Evolutionary conservation across 352 stramenopile genomes (phyloP).

Genomic region (Globisporangium okanoganense): DNA sequence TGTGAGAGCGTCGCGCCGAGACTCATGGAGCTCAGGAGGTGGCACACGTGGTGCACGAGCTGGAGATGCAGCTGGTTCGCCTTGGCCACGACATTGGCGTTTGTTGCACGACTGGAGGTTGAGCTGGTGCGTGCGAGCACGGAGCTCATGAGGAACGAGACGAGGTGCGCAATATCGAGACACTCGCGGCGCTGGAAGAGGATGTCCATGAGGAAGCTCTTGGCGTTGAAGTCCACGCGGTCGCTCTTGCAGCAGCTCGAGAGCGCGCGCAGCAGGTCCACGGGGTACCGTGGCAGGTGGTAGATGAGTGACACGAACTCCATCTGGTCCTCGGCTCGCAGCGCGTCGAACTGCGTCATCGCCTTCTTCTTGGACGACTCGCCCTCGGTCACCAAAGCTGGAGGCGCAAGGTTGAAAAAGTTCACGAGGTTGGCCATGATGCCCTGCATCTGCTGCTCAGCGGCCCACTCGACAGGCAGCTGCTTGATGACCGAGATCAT

Average conservation of each 20-base stretch:
- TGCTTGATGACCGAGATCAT: slow-evolving; percentile 81
- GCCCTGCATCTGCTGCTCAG: slow-evolving; percentile 40
- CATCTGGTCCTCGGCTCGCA: slow-evolving; percentile 49
- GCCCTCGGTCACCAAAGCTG: not conserved
- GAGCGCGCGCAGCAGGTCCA: slow-evolving; percentile 60
- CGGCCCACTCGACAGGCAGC: slow-evolving; percentile 47
- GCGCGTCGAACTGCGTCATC: slow-evolving; percentile 44
- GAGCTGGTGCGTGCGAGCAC: slow-evolving; percentile 36
- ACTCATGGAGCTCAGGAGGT: slow-evolving; percentile 59
- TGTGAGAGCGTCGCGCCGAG: slow-evolving; percentile 61
- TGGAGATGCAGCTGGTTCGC: slow-evolving; percentile 32
- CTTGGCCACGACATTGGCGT: slow-evolving; percentile 20
- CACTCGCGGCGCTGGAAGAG: slow-evolving; percentile 54
- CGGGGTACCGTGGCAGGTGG: slow-evolving; percentile 66
- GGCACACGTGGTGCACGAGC: slow-evolving; percentile 63
- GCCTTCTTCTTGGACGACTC: slow-evolving; percentile 2
- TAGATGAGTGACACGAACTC: slow-evolving; percentile 73
- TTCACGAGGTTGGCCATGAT: slow-evolving; percentile 53
- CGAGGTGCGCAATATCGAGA: slow-evolving; percentile 68
- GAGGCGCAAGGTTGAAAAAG: slow-evolving; percentile 58
- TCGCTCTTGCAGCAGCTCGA: slow-evolving; percentile 74
- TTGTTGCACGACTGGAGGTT: slow-evolving; percentile 1
- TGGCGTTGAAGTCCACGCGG: slow-evolving; percentile 55
- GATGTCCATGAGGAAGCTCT: slow-evolving; percentile 83
- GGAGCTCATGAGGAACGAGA: slow-evolving; percentile 79